Percentiles rank a stretch among this genome's conserved stretches.
Conservation (phyloP, 1,284 basidiomycete species). For the Ceratobasidium sp. region DNA sequence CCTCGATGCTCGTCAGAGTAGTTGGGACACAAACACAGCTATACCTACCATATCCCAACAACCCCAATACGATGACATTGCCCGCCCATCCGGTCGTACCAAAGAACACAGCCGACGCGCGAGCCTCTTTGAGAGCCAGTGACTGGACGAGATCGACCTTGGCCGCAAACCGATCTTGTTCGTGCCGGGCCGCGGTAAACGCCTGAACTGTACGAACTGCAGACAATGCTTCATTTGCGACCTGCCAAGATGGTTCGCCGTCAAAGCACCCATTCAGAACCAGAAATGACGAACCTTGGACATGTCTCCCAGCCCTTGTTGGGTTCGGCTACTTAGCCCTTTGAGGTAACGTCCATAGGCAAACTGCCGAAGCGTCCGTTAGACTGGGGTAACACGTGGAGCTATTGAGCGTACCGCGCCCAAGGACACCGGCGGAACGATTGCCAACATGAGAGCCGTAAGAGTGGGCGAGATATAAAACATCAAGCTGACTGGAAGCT, state of each 20-base stretch:
- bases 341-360: constrained; percentile 97
- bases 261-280: constrained; percentile 54
- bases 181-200: constrained; percentile 81
- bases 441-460: constrained; percentile 90
- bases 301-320: constrained; percentile 95
- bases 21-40: neutral
- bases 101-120: constrained; percentile 92
- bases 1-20: constrained; percentile 60
- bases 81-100: constrained; percentile 95
- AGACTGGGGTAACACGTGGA: too few relatives aligned
- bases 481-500: constrained; percentile 91
- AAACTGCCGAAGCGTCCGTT: constrained; percentile 62
- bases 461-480: constrained; percentile 92
- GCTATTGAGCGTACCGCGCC: constrained; percentile 75
- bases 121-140: constrained; percentile 87
- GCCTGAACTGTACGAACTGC: constrained; percentile 94
- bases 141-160: constrained; percentile 76
- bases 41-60: constrained; percentile 86
- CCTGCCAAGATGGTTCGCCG: constrained; percentile 69
- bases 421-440: constrained; percentile 95
- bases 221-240: constrained; percentile 91
- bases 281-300: constrained; percentile 70
- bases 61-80: constrained; percentile 88
- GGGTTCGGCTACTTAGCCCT: constrained; percentile 89
- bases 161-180: constrained; percentile 74